These are phyloP conservation scores for Russula vinacea DNA, from an alignment of 768 basidiomycete species.

Conservation along the genomic window DNA sequence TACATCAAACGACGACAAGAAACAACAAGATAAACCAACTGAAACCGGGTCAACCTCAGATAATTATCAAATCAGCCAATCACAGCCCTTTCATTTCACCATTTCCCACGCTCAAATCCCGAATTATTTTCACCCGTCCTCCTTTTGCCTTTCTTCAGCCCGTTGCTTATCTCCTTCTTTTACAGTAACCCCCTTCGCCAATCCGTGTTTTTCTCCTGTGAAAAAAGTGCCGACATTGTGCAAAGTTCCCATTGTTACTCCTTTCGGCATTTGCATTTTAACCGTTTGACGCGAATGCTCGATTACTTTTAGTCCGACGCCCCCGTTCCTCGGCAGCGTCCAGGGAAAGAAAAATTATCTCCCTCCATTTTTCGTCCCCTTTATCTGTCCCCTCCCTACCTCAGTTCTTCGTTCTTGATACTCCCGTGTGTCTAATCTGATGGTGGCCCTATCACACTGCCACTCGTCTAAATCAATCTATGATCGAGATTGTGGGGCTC, in stretches of 20 bases:
- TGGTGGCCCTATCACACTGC: constrained; percentile 17
- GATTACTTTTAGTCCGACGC: constrained; percentile 11
- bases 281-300: constrained; percentile 21
- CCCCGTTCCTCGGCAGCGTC: constrained; percentile 14
- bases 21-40: constrained; percentile 18
- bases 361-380: neutral
- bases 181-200: neutral
- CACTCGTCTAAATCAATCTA: constrained; percentile 17
- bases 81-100: constrained; percentile 12
- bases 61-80: constrained; percentile 28
- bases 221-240: neutral
- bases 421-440: constrained; percentile 12
- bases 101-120: constrained; percentile 20
- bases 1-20: constrained; percentile 23
- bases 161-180: constrained; percentile 11
- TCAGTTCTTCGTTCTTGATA: neutral
- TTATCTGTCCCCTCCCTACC: neutral
- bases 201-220: neutral
- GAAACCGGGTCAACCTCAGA: neutral
- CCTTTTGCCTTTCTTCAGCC: neutral
- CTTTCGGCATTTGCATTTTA: constrained; percentile 24
- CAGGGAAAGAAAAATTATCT: neutral
- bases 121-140: neutral
- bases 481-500: constrained; percentile 22
- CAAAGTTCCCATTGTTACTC: constrained; percentile 19